phyloP scores from a whole-genome alignment of 768 basidiomycete species.

The Termitomyces sp. region DNA sequence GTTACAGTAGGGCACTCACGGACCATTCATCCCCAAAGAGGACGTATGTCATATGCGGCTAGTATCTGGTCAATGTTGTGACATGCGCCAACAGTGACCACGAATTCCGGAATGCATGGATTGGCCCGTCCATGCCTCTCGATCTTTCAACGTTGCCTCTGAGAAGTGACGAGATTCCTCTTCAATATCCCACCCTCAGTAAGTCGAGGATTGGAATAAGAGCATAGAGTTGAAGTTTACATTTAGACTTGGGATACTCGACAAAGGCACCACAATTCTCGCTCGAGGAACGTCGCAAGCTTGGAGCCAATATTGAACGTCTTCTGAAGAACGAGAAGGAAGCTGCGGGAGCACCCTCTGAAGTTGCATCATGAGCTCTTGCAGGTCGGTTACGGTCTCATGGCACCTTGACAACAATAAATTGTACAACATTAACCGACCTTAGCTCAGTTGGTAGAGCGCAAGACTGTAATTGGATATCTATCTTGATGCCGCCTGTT shows the following conservation, averaged over 20 bases:
- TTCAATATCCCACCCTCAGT: constrained; percentile 67
- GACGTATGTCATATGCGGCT: constrained; percentile 30
- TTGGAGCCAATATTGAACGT: constrained; percentile 58
- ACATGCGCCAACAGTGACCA: constrained; percentile 48
- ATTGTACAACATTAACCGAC: background rate
- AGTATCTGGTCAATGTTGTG: background rate
- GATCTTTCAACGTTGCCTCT: constrained; percentile 54
- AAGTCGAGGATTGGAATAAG: constrained; percentile 17
- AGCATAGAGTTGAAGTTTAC: background rate
- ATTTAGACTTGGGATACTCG: constrained; percentile 65
- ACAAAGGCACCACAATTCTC: constrained; percentile 41
- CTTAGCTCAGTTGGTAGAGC: constrained; percentile 13
- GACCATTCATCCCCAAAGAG: constrained; percentile 27
- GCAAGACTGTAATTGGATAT: constrained; percentile 11
- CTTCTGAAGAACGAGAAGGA: constrained; percentile 57
- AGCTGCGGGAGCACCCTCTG: constrained; percentile 58
- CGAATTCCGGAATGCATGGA: constrained; percentile 64
- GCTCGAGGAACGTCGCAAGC: constrained; percentile 53
- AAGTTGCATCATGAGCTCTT: background rate
- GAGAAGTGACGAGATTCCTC: constrained; percentile 46
- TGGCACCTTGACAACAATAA: too few species aligned
- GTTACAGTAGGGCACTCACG: background rate
- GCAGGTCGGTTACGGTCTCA: background rate
- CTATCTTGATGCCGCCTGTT: constrained; percentile 1
- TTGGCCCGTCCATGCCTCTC: constrained; percentile 65